These are phyloP conservation scores for Cadophora sp. DNA, from an alignment of 2,329 filamentous ascomycete species.

Conservation along the genomic window DNA sequence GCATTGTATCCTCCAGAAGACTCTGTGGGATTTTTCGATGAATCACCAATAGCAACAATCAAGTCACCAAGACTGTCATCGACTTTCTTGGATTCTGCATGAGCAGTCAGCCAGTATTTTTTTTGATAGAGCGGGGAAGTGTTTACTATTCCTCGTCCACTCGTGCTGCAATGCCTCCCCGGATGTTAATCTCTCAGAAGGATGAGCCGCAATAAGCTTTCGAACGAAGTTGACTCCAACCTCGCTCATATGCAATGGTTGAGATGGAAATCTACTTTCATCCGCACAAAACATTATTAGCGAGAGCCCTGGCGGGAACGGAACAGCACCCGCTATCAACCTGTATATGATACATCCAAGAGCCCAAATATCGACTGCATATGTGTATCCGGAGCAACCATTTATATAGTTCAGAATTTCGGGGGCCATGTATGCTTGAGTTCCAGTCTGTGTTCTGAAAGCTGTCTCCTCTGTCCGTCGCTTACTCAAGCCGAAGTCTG, in stretches of 20 bases:
- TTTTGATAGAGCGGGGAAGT: not conserved
- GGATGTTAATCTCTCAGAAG: not conserved
- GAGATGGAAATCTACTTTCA: conserved; percentile 1
- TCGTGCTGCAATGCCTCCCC: conserved; percentile 14
- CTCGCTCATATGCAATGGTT: not conserved
- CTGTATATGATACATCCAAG: conserved; percentile 26
- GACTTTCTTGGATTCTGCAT: not conserved
- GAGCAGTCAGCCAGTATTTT: not conserved
- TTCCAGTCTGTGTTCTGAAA: conserved; percentile 28
- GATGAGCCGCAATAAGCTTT: conserved; percentile 7
- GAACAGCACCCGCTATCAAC: conserved; percentile 16
- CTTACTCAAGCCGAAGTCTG: conserved; percentile 50
- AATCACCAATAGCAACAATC: not conserved
- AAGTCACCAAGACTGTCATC: not conserved
- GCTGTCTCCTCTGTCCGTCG: conserved; percentile 30
- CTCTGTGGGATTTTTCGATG: not conserved
- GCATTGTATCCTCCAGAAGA: not conserved
- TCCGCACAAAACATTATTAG: conserved; percentile 17
- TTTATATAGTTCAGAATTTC: conserved; percentile 28
- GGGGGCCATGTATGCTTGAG: conserved; percentile 30
- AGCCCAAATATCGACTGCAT: conserved; percentile 35
- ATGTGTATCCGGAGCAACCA: conserved; percentile 19
- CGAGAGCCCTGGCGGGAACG: conserved; percentile 22
- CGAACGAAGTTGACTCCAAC: not conserved
- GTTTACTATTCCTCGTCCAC: conserved; percentile 8